Base-by-base conservation (phyloP, 768 basidiomycete species). In the Cantharellus anzutake region DNA sequence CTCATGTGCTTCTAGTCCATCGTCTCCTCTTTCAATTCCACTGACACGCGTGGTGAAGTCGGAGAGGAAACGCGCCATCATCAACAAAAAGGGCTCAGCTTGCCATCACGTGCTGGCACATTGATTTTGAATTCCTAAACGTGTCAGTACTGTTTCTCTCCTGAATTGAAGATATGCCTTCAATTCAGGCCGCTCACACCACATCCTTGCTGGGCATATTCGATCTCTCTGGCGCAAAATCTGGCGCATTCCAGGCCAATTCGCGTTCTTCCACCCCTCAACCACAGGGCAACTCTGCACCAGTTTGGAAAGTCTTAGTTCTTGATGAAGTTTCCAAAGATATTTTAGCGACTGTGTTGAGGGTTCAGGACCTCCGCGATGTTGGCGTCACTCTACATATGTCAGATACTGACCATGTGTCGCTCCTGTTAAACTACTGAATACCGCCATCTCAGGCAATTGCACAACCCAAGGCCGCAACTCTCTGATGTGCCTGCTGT, bases 361-460 rank as follows among this genome's bases (percentile, higher is more conserved):
- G 93, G 59, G 96, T 99, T 4, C 93, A 97, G 70, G 96, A 98
- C 72, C 76, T 99, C 63, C 79, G 96, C 60, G 94, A 98, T 67
- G 87, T 89, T 56, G 96, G 96, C 40, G 92, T 99, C 48, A 99
- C 96, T 4, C 76, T 99, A 61, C 96, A 99, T 73, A 91, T 98
- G 93, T 97, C 74, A 66, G 89, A 73, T 35, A 41, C 42, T 51
- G n/a, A 42, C 40, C 35, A 20, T 20, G 7, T 41, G 14, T 48
- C n/a, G 52, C 42, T 38, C 1, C 29, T 59, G 38, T 14, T 20
- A 4, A 44, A 16, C 5, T 48, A 1, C 5, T 44, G 11, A 3
- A 40, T 51, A 42, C 44, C 3, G 57, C 42, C n/a, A n/a, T 41
- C 58, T 53, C 63, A 97, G 93, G 63, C 96, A 98, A 75, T 72